Base-by-base conservation (phyloP, 768 basidiomycete genomes). In the Trametes elegans region DNA sequence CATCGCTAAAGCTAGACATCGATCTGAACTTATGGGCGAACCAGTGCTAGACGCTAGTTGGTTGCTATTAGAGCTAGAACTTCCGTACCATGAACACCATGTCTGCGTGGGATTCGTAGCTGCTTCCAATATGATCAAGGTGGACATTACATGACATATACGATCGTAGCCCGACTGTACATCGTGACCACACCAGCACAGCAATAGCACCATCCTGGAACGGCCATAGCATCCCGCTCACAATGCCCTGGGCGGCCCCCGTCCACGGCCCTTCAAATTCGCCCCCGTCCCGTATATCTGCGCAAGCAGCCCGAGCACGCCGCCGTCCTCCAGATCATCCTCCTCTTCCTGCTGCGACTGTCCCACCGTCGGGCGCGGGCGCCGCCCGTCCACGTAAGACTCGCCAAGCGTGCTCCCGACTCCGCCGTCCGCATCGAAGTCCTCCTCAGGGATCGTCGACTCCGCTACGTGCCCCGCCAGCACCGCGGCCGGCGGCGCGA, bases 271-370 rank as follows among this genome's bases (percentile, higher is more conserved):
- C 58, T 68, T 68, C 48, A 68, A 34, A 48, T 66, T 63, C 48
- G 53, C 63, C 28, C 63, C 63, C 6, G 66, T 75, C 41, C 80
- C 83, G 70, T 95, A 93, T 46, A 97, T 94, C 74, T 95, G 87
- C 38, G 90, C 87, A 63, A 97, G 67, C 59, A 97, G 66, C 19
- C 90, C 91, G 58, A 96, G 72, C 59, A 97, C 86, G 16, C 94
- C 93, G 0, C 82, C 90, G 70, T 94, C 91, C 64, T 83, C 83
- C 58, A 88, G 64, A 23, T 87, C 86, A 5, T 85, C 88, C 10
- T 80, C 76, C 13, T 76, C 76, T 45, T 78, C 79, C 78, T 73
- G 49, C 53, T 60, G 59, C 31, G 56, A 57, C 46, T 61, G 61
- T 31, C 55, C 48, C 31, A 62, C 49, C 11, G 57, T 39, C 36